These are phyloP conservation scores for Trichoderma parareesei DNA, from an alignment of 495 filamentous ascomycete genomes.

Conservation along the genomic window DNA sequence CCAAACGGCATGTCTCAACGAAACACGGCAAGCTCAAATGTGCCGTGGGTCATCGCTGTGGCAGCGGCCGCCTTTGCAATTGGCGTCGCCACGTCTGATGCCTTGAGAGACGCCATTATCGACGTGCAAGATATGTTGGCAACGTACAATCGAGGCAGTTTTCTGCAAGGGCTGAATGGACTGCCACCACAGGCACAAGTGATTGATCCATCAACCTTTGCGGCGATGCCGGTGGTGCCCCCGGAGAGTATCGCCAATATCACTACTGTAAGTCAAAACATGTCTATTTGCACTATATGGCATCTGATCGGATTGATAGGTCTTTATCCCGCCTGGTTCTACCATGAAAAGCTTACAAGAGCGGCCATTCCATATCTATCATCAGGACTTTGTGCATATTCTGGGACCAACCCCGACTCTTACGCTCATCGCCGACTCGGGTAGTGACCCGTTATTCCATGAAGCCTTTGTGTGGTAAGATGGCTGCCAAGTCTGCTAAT, in stretches of 20 bases:
- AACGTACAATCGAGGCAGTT: neutral
- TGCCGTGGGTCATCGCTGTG: neutral
- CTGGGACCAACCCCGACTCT: conserved; percentile 35
- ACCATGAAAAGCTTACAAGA: conserved; percentile 23
- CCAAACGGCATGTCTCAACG: neutral
- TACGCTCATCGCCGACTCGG: conserved; percentile 32
- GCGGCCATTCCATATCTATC: conserved; percentile 40
- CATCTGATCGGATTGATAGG: conserved; percentile 13
- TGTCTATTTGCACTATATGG: neutral
- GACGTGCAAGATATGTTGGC: neutral
- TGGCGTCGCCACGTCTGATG: neutral
- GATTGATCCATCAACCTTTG: neutral
- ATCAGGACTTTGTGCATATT: conserved; percentile 36
- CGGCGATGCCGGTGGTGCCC: neutral
- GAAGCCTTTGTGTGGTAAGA: conserved; percentile 45
- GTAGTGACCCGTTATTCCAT: conserved; percentile 39
- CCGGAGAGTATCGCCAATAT: neutral
- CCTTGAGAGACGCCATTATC: neutral
- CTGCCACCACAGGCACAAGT: neutral
- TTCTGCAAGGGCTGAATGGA: neutral
- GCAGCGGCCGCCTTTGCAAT: conserved; percentile 3
- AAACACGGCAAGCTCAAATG: neutral
- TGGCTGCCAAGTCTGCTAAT: neutral
- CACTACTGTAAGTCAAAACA: neutral
- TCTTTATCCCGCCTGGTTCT: conserved; percentile 29